These are phyloP conservation scores for Lycium barbarum DNA, from an alignment of 257 asterid species.

Conservation along the genomic window DNA sequence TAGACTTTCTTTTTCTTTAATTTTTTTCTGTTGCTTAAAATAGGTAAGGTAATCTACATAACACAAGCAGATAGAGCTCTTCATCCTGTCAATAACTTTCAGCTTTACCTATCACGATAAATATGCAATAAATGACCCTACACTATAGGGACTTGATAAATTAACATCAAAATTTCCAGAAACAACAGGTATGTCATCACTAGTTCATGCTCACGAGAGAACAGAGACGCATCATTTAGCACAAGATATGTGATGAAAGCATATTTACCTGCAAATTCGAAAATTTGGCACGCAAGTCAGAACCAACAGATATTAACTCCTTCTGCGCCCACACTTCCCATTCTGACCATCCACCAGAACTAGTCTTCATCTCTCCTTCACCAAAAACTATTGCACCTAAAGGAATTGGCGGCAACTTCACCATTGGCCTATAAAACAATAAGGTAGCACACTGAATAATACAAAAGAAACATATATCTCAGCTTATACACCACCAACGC, in stretches of 20 bases:
- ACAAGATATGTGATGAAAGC: constrained; percentile 6
- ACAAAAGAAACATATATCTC: constrained; percentile 31
- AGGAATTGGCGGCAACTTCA: constrained; percentile 67
- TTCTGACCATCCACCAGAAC: constrained; percentile 51
- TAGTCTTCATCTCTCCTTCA: constrained; percentile 39
- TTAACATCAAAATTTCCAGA: neutral
- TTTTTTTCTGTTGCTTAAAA: neutral
- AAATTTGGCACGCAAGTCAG: constrained; percentile 78
- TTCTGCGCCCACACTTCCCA: constrained; percentile 92
- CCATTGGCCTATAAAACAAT: constrained; percentile 61
- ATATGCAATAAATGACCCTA: neutral
- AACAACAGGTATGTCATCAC: constrained; percentile 1
- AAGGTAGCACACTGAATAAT: constrained; percentile 10
- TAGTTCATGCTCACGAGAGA: constrained; percentile 14
- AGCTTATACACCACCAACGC: constrained; percentile 9
- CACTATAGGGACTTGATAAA: neutral
- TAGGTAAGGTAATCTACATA: neutral
- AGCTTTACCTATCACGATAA: neutral
- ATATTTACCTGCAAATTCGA: constrained; percentile 74
- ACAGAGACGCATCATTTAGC: constrained; percentile 10
- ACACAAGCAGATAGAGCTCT: neutral
- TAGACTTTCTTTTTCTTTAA: neutral
- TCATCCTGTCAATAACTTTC: neutral
- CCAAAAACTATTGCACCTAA: constrained; percentile 40
- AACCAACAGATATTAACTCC: constrained; percentile 83